These are phyloP conservation scores for Musa itinerans DNA, from an alignment of 176 grass and related monocot genomes.

Conservation along the genomic window DNA sequence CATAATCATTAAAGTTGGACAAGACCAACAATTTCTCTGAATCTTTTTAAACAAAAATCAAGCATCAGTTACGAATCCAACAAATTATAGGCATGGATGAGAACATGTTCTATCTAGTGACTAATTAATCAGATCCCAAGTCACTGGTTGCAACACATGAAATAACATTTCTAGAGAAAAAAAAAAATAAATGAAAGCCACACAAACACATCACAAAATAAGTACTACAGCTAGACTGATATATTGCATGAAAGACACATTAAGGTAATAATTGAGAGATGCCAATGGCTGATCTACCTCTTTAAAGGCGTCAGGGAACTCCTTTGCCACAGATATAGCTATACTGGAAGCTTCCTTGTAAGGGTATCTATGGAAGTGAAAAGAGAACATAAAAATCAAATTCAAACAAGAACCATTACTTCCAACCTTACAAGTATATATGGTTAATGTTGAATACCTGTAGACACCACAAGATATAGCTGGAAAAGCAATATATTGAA, in stretches of 20 bases:
- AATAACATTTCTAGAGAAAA: not conserved
- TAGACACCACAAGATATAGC: constrained; percentile 89
- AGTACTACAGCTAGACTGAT: too few relatives aligned
- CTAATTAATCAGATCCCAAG: not conserved
- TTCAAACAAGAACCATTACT: not conserved
- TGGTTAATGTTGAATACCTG: constrained; percentile 33
- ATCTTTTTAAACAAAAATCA: too few relatives aligned
- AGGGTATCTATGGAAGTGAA: constrained; percentile 49
- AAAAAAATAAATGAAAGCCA: too few relatives aligned
- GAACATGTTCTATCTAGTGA: not conserved
- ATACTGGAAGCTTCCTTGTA: constrained; percentile 69
- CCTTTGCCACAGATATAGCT: constrained; percentile 57
- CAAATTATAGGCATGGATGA: not conserved
- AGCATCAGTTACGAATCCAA: too few relatives aligned
- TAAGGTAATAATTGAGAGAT: not conserved
- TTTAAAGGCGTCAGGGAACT: constrained; percentile 60
- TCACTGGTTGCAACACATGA: not conserved
- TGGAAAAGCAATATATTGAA: constrained; percentile 90
- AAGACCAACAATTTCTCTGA: too few relatives aligned
- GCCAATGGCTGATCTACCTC: constrained; percentile 33
- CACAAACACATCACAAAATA: too few relatives aligned
- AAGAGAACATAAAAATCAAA: constrained; percentile 18
- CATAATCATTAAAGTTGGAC: too few relatives aligned
- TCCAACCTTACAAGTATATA: constrained; percentile 8
- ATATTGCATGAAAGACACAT: too few relatives aligned